These are phyloP conservation scores for Hibiscus tridactylites DNA, from an alignment of 345 rosid species.

Conservation along the genomic window DNA sequence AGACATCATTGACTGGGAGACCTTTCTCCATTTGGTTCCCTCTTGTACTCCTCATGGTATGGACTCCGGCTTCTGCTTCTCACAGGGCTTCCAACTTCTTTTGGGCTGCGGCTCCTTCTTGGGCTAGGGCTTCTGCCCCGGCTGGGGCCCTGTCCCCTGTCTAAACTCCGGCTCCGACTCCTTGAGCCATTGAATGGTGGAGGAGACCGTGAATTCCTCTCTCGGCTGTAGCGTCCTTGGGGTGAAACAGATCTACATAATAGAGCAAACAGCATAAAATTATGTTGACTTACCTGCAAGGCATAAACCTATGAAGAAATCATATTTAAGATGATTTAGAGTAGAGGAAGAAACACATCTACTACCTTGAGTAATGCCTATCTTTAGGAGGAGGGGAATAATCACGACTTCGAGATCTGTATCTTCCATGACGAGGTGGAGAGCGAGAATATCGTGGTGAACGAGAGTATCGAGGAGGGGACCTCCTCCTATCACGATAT, in stretches of 20 bases:
- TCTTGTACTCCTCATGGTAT: conserved; percentile 21
- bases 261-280: background rate
- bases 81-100: background rate
- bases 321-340: background rate
- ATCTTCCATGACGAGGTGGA: conserved; percentile 68
- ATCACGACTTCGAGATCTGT: conserved; percentile 57
- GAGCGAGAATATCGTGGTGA: conserved; percentile 54
- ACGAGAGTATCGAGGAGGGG: conserved; percentile 60
- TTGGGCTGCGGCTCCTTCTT: background rate
- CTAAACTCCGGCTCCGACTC: conserved; percentile 59
- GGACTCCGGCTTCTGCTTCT: conserved; percentile 33
- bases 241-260: conserved; percentile 65
- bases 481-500: conserved; percentile 43
- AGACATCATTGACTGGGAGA: conserved; percentile 60
- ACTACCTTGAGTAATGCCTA: conserved; percentile 57
- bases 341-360: background rate
- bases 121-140: conserved; percentile 21
- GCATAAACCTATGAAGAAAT: background rate
- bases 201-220: conserved; percentile 59
- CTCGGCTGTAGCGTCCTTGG: conserved; percentile 38
- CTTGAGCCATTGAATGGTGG: conserved; percentile 45
- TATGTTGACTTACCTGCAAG: background rate
- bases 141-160: conserved; percentile 26
- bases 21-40: conserved; percentile 40
- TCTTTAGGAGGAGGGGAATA: conserved; percentile 49